Evolutionary conservation across 2,329 filamentous ascomycete genomes (phyloP), one percentile per base, ranked within the genome.

Genomic region (Hypoxylon sp.): DNA sequence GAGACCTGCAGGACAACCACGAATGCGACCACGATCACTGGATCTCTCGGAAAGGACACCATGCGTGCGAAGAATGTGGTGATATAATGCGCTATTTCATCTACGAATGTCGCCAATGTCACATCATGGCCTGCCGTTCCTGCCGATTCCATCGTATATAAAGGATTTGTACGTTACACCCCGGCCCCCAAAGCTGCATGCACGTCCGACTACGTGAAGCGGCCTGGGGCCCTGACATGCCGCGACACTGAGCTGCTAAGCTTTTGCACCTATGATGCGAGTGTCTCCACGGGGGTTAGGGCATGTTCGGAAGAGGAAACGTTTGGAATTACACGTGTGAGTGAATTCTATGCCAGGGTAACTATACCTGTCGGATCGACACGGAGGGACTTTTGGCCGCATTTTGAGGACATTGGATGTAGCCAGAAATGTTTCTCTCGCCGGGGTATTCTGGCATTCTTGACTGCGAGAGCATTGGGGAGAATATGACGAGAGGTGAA

Each of bases 71-170:
- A 42, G 64, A 70, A 36, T 75, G 74, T 26, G 7, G 36, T 12
- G 24, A 72, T n/a, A 11, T 26, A 1, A 72, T 85, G 45, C 77
- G 72, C 0, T 0, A 65, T 0, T 87, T 76, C 64, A 84, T 87
- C 11, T 82, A 78, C 26, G 79, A 84, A 59, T 85, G 85, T 63
- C 49, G 40, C 0, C 75, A 79, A 50, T 87, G 85, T 61, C 72
- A 72, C 3, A 71, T 84, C 2, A 73, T 77, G 70, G 81, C 78
- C 20, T 87, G 84, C 56, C 75, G 78, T n/a, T 71, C 78, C 2
- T 87, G 84, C 59, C 72, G 79, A 28, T 78, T 67, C 44, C 83
- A 86, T 61, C 78, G 82, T 7, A n/a, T 59, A 12, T 61, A 28
- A 48, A 48, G 1, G 26, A 18, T 18, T 11, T 4, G 11, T 11